phyloP scores from a whole-genome alignment of 2,329 filamentous ascomycete genomes.

The Metarhizium sp. region DNA sequence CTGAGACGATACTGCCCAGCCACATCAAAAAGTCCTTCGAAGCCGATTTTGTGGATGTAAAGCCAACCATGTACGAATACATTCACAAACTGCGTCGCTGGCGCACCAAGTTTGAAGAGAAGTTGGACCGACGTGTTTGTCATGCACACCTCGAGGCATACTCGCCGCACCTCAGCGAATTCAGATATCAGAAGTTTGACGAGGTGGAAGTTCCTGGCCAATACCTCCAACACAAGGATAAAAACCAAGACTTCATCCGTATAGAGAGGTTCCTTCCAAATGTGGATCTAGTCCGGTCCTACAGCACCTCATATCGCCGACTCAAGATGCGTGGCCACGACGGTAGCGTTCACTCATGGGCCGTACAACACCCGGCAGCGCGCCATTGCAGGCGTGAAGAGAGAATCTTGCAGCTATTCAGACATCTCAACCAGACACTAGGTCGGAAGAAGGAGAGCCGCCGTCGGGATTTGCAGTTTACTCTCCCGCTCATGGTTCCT shows the following conservation, averaged over 20 bases:
- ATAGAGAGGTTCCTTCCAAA: conserved; percentile 96
- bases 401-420: conserved; percentile 89
- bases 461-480: conserved; percentile 89
- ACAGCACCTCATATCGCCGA: conserved; percentile 83
- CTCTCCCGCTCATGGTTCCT: conserved; percentile 90
- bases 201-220: conserved; percentile 97
- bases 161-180: conserved; percentile 88
- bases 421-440: conserved; percentile 90
- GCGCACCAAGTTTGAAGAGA: conserved; percentile 97
- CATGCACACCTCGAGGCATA: conserved; percentile 72
- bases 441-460: conserved; percentile 91
- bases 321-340: conserved; percentile 96
- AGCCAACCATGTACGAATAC: conserved; percentile 97
- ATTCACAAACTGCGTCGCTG: conserved; percentile 93
- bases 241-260: conserved; percentile 96
- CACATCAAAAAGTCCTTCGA: conserved; percentile 97
- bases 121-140: conserved; percentile 74
- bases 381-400: conserved; percentile 90
- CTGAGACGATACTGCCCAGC: conserved; percentile 86
- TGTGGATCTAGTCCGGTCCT: conserved; percentile 83
- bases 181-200: conserved; percentile 95
- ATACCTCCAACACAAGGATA: conserved; percentile 94
- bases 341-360: conserved; percentile 92
- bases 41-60: conserved; percentile 89
- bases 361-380: conserved; percentile 90